A percentile compares a stretch with the other conserved stretches of the same genome.
These are phyloP conservation scores for Trichoderma sp. DNA, from an alignment of 2,329 filamentous ascomycete species.

Conservation along the genomic window DNA sequence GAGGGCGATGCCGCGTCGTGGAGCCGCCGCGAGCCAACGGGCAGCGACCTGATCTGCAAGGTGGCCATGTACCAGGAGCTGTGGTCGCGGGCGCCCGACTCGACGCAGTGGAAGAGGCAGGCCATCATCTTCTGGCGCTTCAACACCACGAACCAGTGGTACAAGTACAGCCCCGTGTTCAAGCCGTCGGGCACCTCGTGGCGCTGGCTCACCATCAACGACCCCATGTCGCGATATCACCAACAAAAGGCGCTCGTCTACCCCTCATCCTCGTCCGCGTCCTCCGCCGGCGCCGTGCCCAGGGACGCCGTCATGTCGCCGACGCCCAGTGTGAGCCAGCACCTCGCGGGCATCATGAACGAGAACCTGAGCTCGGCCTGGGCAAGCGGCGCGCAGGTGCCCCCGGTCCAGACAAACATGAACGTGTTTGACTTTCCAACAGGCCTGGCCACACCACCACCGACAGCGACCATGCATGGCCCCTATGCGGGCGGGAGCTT, in stretches of 20 bases:
- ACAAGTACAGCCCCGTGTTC: conserved; percentile 52
- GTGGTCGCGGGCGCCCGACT: conserved; percentile 56
- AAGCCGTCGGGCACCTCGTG: conserved; percentile 60
- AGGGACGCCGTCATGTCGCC: conserved; percentile 57
- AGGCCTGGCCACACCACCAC: conserved; percentile 60
- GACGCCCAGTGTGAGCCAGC: conserved; percentile 53
- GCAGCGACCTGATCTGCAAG: conserved; percentile 60
- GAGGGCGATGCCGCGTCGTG: conserved; percentile 47
- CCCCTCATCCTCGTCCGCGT: conserved; percentile 34
- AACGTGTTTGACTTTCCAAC: conserved; percentile 54
- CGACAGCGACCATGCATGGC: conserved; percentile 54
- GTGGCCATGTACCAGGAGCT: conserved; percentile 70
- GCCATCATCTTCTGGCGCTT: conserved; percentile 67
- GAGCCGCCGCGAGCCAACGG: conserved; percentile 47
- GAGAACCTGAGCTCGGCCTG: conserved; percentile 58
- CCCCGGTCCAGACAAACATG: conserved; percentile 41
- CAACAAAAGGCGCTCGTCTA: conserved; percentile 52
- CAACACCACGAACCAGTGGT: conserved; percentile 55
- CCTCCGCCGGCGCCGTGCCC: conserved; percentile 33
- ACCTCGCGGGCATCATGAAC: conserved; percentile 58
- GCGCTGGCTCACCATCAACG: conserved; percentile 64
- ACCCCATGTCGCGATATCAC: conserved; percentile 61
- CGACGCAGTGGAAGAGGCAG: conserved; percentile 57
- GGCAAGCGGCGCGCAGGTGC: conserved; percentile 45
- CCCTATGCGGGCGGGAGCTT: conserved; percentile 52